These are phyloP conservation scores for Raffaelea albimanens DNA, from an alignment of 2,329 filamentous ascomycete species.

Conservation along the genomic window DNA sequence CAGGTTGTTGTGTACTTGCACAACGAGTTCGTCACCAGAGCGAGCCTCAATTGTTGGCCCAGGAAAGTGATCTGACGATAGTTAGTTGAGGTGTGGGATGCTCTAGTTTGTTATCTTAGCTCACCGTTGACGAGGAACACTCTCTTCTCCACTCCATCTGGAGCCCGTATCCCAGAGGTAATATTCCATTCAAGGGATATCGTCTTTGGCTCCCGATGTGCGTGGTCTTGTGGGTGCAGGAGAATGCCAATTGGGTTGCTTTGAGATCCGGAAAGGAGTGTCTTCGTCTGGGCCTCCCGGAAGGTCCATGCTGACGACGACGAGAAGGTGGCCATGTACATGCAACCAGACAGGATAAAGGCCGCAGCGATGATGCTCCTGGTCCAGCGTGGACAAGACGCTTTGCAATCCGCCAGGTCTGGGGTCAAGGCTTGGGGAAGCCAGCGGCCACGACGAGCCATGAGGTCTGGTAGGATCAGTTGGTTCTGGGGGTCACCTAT, in stretches of 20 bases:
- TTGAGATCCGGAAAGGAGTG: too few relatives aligned
- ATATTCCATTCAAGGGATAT: neutral
- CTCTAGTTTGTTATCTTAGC: neutral
- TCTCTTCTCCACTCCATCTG: constrained; percentile 2
- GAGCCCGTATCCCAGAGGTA: neutral
- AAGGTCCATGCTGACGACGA: neutral
- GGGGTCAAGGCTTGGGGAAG: too few relatives aligned
- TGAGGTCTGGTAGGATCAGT: too few relatives aligned
- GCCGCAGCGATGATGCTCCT: too few relatives aligned
- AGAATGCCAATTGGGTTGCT: neutral
- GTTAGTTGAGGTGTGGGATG: neutral
- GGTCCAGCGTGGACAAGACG: too few relatives aligned
- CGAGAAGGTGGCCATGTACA: neutral
- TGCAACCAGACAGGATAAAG: neutral
- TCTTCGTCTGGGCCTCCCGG: neutral
- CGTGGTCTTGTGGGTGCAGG: neutral
- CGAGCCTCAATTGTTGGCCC: constrained; percentile 37
- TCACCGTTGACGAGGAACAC: constrained; percentile 4
- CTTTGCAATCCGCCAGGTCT: too few relatives aligned
- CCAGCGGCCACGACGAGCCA: too few relatives aligned
- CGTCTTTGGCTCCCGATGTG: neutral
- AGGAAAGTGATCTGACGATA: constrained; percentile 23
- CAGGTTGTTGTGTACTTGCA: constrained; percentile 32
- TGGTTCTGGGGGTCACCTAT: too few relatives aligned
- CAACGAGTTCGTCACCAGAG: constrained; percentile 31